A percentile compares a stretch with the other conserved stretches of the same genome.
Evolutionary conservation across 306 rosid genomes (phyloP).

Genomic region (Cajanus cajan): DNA sequence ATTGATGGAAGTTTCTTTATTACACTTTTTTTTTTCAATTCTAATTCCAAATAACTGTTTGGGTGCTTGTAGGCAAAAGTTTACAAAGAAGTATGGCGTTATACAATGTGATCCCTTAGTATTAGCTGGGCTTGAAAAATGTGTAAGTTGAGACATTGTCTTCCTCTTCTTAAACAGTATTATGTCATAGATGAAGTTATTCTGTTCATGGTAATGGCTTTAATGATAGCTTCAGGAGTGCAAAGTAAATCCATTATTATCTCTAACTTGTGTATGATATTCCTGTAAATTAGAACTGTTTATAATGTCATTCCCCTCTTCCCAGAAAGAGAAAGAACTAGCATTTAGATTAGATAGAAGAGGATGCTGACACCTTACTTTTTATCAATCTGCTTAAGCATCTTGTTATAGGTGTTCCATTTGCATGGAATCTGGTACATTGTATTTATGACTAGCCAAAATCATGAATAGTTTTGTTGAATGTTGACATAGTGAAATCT

Average conservation of each 20-base stretch:
- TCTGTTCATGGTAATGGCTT: conserved; percentile 11
- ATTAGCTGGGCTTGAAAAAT: conserved; percentile 73
- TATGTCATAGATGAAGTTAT: conserved; percentile 7
- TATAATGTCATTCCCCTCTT: background rate
- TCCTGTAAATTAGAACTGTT: background rate
- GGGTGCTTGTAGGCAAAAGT: conserved; percentile 58
- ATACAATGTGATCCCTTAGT: conserved; percentile 75
- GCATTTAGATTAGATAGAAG: background rate
- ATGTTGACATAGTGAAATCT: conserved; percentile 6
- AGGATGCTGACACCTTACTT: background rate
- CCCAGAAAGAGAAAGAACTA: background rate
- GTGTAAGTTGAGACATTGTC: conserved; percentile 50
- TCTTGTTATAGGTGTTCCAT: background rate
- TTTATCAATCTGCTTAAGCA: background rate
- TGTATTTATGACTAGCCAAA: background rate
- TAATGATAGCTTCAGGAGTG: background rate
- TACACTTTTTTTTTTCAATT: background rate
- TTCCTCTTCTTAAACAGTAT: background rate
- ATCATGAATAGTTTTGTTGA: background rate
- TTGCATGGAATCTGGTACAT: background rate
- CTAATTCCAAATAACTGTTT: conserved; percentile 28
- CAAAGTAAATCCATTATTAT: conserved; percentile 17
- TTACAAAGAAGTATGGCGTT: conserved; percentile 73
- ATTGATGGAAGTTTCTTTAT: conserved; percentile 22
- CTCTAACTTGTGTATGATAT: background rate